Percentiles rank a stretch among this genome's conserved stretches.
phyloP scores from a whole-genome alignment of 257 asterid genomes.

The Parsonsia alboflavescens region DNA sequence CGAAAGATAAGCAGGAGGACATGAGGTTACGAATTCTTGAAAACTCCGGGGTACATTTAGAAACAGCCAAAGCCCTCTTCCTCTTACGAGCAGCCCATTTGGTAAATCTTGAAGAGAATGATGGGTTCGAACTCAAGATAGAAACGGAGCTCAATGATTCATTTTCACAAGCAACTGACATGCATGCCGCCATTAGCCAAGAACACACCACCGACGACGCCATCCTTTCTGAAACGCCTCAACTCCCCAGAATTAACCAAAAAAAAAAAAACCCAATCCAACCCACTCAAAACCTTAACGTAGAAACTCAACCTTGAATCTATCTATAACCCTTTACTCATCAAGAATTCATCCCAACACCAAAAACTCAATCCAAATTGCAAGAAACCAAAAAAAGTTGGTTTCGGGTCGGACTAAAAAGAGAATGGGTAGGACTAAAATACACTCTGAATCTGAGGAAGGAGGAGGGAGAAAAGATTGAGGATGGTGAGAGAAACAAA shows the following conservation, averaged over 20 bases:
- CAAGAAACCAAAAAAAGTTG: neutral
- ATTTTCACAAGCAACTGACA: constrained; percentile 69
- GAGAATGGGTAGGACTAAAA: neutral
- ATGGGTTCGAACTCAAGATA: constrained; percentile 24
- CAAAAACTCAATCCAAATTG: neutral
- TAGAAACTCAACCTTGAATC: neutral
- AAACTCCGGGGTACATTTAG: constrained; percentile 32
- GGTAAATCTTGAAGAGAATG: constrained; percentile 27
- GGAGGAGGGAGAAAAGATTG: neutral
- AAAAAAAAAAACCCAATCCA: neutral
- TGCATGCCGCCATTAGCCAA: constrained; percentile 85
- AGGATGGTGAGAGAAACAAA: neutral
- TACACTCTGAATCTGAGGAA: constrained; percentile 11
- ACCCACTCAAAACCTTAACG: neutral
- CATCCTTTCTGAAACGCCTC: constrained; percentile 3
- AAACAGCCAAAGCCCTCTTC: constrained; percentile 31
- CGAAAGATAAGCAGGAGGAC: constrained; percentile 46
- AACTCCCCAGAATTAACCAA: neutral
- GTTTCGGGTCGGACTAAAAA: neutral
- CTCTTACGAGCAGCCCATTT: constrained; percentile 49
- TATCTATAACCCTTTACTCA: neutral
- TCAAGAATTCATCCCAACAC: neutral
- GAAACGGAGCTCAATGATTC: constrained; percentile 31
- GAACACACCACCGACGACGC: constrained; percentile 41
- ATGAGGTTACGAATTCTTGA: constrained; percentile 42